Evolutionary conservation across 108 stramenopile species (phyloP), one percentile per base, ranked within the genome.

Genomic region (Nitzschia sp.): DNA sequence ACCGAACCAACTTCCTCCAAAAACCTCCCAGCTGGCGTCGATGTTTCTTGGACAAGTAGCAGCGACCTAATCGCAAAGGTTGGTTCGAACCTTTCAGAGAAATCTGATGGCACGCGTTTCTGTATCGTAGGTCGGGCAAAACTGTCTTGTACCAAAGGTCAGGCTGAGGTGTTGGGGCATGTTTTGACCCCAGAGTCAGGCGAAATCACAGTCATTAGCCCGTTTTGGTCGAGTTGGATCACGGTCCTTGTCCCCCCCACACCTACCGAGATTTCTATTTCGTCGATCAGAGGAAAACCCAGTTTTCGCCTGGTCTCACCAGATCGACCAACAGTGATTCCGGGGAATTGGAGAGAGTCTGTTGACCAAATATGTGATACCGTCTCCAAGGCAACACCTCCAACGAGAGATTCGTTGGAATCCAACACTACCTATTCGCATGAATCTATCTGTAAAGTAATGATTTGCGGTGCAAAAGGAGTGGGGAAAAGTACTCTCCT

Each of bases 381-480:
- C 20, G 53, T 68, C 41, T 63, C 41, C 29, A 52, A 53, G 10
- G 41, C 42, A 8, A 0, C 65, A 10, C 21, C 50, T 38, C 26
- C 61, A 8, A 20, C 38, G 0, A 17, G 54, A n/a, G 59, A 55
- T 25, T 75, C 67, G 0, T n/a, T 75, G 40, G 69, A 69, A 55
- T 40, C 41, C 55, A 25, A 70, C 40, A 54, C 42, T 12, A 53
- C 34, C 17, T 44, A 54, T 63, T 14, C 24, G 0, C 43, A 52
- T 57, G 24, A 21, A 12, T 40, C 40, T n/a, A 46, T n/a, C 22
- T 37, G 51, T 37, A 37, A 55, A 19, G 63, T 37, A 11, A 53
- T 93, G 25, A 72, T 96, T 19, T 93, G 90, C 81, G 96, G 96
- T 20, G 95, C 89, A 20, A 94, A 96, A 64, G 92, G 93, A 7